These are phyloP conservation scores for Lipomyces spencermartinsiae DNA, from an alignment of 805 yeast genomes.

Conservation along the genomic window DNA sequence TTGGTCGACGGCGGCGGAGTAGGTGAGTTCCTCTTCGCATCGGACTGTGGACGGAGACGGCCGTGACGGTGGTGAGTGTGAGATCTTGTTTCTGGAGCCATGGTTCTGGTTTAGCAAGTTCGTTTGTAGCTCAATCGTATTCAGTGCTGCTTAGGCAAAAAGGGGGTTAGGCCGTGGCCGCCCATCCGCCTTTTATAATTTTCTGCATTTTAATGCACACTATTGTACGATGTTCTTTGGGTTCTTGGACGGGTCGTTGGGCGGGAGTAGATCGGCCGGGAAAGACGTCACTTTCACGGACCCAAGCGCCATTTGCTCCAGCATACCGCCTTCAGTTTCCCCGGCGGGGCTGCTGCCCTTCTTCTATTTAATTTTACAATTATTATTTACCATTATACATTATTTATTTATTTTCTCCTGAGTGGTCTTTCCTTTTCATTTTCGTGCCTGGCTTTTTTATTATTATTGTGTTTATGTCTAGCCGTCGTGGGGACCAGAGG, in stretches of 20 bases:
- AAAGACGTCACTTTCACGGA: too few relatives aligned
- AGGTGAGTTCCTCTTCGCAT: slow-evolving; percentile 10
- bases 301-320: too few relatives aligned
- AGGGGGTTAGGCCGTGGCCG: background rate
- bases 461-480: too few relatives aligned
- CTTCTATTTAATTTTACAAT: too few relatives aligned
- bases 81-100: slow-evolving; percentile 1
- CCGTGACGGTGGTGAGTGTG: background rate
- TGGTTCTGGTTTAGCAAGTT: background rate
- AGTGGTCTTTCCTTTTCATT: too few relatives aligned
- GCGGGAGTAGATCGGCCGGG: background rate
- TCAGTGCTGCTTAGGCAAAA: background rate
- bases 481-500: too few relatives aligned
- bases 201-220: background rate
- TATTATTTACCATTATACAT: too few relatives aligned
- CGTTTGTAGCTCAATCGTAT: background rate
- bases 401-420: too few relatives aligned
- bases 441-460: too few relatives aligned
- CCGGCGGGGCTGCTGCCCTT: too few relatives aligned
- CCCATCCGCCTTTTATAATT: background rate
- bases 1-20: slow-evolving; percentile 4
- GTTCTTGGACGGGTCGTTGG: too few relatives aligned
- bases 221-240: background rate
- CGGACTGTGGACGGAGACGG: slow-evolving; percentile 9
- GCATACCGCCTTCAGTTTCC: too few relatives aligned